Percentiles rank a stretch among this genome's conserved stretches.
phyloP scores from a whole-genome alignment of 2,329 filamentous ascomycete species.

The Aspergillus sp. region DNA sequence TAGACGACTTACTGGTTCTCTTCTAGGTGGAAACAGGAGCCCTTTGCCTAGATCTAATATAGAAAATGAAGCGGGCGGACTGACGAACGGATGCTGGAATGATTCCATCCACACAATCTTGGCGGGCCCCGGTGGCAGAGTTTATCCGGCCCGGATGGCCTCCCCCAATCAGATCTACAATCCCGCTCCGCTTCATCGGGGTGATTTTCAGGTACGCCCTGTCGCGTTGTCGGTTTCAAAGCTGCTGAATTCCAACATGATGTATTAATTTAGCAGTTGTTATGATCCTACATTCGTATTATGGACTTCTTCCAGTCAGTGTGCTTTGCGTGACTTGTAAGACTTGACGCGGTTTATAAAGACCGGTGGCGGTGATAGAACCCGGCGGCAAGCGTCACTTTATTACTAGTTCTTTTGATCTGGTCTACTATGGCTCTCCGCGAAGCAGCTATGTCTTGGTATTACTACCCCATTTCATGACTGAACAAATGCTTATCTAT shows the following conservation, averaged over 20 bases:
- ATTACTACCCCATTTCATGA: too few species aligned
- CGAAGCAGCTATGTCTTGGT: neutral
- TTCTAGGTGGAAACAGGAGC: neutral
- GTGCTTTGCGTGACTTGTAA: neutral
- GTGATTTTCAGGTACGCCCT: conserved; percentile 3
- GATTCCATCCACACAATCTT: conserved; percentile 24
- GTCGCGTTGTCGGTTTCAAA: neutral
- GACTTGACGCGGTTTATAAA: neutral
- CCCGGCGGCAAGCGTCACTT: neutral
- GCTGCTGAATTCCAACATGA: neutral
- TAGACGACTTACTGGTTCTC: neutral
- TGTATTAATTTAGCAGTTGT: too few species aligned
- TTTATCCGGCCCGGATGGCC: conserved; percentile 26
- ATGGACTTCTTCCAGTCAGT: neutral
- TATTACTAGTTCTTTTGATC: neutral
- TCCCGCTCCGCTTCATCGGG: neutral
- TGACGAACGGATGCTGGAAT: conserved; percentile 16
- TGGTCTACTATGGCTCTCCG: neutral
- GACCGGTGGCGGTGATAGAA: neutral
- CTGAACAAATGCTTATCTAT: neutral
- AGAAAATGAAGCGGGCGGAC: conserved; percentile 24
- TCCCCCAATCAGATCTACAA: conserved; percentile 18
- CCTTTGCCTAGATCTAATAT: conserved; percentile 16
- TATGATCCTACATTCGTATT: neutral
- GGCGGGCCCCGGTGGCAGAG: conserved; percentile 14